Base-by-base conservation (phyloP, 202 grass and related monocot species). In the Musa balbisiana region DNA sequence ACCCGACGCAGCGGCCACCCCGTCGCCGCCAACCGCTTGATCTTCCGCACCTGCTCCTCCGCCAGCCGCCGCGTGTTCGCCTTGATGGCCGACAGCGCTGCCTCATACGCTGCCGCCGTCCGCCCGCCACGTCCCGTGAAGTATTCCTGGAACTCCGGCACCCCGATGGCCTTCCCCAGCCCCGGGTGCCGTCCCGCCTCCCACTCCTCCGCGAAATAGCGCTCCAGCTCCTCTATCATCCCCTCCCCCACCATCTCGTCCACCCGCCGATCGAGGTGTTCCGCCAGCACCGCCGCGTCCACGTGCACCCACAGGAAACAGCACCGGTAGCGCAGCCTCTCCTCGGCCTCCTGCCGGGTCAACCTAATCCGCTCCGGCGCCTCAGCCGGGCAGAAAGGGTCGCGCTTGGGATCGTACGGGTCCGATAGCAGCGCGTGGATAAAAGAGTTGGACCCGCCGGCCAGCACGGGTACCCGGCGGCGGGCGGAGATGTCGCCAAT, bases 301-400 rank as follows among this genome's bases (percentile, higher is more conserved):
- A 70, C 67, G 67, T 70, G 67, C 67, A 70, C 67, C 67, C 67
- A 70, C 17, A 70, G 33, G 43, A 70, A 51, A 19, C 67, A 70
- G n/a, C 67, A 70, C 1, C 43, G 67, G 67, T 51, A 52, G 17
- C 43, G 33, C 43, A 70, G 49, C 67, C 67, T 8, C 12, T 27
- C 64, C 12, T 67, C 26, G 3, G 14, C 24, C 33, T 23, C 23
- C 8, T 8, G 14, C 33, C 33, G 33, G 33, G 33, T 43, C 33
- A 43, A 43, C 33, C 33, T 43, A 43, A 43, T 43, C 4, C 33
- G 33, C 67, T 49, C 9, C 67, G 16, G 67, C 33, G 3, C 27
- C 49, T 11, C 9, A 10, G 9, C 22, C 22, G 23, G 23, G 9
- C 67, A 9, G 67, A 70, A 70, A 1, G 67, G 67, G 67, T 70